Evolutionary conservation across 108 stramenopile genomes (phyloP).

Genomic region (Cyclotella sp.): DNA sequence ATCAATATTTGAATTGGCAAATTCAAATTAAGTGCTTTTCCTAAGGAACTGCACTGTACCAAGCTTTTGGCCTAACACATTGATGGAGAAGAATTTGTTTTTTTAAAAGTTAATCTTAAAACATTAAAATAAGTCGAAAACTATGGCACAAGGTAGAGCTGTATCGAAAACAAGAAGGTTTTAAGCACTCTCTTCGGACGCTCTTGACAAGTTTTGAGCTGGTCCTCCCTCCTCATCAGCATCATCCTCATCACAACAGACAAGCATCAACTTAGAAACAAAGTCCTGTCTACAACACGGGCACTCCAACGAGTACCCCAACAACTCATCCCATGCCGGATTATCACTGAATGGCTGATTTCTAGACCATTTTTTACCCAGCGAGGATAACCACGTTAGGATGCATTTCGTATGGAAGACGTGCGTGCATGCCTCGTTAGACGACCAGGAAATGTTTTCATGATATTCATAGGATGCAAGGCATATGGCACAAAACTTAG

Average conservation of each 20-base stretch:
- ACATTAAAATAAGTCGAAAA: too few relatives aligned
- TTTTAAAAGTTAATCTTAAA: too few relatives aligned
- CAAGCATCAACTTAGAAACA: conserved; percentile 4
- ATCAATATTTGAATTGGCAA: too few relatives aligned
- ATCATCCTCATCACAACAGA: conserved; percentile 6
- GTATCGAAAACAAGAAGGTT: neutral
- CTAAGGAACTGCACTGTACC: too few relatives aligned
- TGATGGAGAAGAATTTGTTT: too few relatives aligned
- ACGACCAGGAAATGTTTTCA: conserved; percentile 34
- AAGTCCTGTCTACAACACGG: conserved; percentile 53
- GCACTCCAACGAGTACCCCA: conserved; percentile 34
- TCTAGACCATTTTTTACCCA: conserved; percentile 7
- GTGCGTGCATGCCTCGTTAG: conserved; percentile 42
- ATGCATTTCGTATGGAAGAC: conserved; percentile 56
- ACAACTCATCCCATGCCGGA: conserved; percentile 8
- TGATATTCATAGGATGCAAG: conserved; percentile 29
- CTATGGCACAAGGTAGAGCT: too few relatives aligned
- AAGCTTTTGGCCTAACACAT: too few relatives aligned
- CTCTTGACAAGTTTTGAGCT: neutral
- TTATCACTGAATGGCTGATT: conserved; percentile 16
- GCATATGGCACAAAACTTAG: conserved; percentile 50
- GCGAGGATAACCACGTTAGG: conserved; percentile 28
- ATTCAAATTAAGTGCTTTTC: too few relatives aligned
- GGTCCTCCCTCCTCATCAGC: neutral
- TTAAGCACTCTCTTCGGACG: conserved; percentile 6